Evolutionary conservation across 805 yeast species (phyloP).

Genomic region (Nakazawaea peltata): DNA sequence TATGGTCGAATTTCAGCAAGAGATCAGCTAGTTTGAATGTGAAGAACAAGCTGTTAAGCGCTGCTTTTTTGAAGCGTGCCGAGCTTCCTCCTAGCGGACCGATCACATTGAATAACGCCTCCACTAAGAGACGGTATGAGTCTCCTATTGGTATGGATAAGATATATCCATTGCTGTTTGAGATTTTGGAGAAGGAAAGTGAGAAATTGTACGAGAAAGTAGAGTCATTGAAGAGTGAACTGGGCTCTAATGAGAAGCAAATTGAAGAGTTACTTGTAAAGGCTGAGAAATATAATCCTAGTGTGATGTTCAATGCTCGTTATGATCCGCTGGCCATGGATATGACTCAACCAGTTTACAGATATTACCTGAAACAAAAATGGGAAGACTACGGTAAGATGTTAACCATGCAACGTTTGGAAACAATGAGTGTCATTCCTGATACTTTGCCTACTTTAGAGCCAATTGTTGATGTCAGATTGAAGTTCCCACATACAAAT

Average conservation of each 20-base stretch:
- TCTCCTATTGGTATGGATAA: slow-evolving; percentile 66
- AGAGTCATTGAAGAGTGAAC: slow-evolving; percentile 24
- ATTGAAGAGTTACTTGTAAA: slow-evolving; percentile 30
- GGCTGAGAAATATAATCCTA: slow-evolving; percentile 78
- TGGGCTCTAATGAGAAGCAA: slow-evolving; percentile 13
- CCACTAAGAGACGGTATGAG: slow-evolving; percentile 43
- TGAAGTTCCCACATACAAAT: slow-evolving; percentile 68
- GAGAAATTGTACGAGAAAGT: slow-evolving; percentile 29
- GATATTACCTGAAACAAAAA: slow-evolving; percentile 54
- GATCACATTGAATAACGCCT: slow-evolving; percentile 34
- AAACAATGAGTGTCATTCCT: slow-evolving; percentile 77
- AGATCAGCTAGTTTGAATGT: slow-evolving; percentile 24
- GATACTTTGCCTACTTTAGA: slow-evolving; percentile 87
- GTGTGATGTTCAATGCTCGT: slow-evolving; percentile 62
- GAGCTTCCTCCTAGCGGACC: slow-evolving; percentile 48
- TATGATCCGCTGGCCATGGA: slow-evolving; percentile 46
- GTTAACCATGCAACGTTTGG: slow-evolving; percentile 87
- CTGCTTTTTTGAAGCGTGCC: slow-evolving; percentile 22
- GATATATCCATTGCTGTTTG: slow-evolving; percentile 64
- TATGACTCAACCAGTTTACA: slow-evolving; percentile 70
- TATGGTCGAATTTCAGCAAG: slow-evolving; percentile 27
- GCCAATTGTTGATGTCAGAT: slow-evolving; percentile 67
- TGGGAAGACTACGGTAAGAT: slow-evolving; percentile 71
- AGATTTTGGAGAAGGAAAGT: slow-evolving; percentile 42
- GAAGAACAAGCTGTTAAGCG: slow-evolving; percentile 18